phyloP scores from a whole-genome alignment of 257 asterid species.

The Solanum chilense region DNA sequence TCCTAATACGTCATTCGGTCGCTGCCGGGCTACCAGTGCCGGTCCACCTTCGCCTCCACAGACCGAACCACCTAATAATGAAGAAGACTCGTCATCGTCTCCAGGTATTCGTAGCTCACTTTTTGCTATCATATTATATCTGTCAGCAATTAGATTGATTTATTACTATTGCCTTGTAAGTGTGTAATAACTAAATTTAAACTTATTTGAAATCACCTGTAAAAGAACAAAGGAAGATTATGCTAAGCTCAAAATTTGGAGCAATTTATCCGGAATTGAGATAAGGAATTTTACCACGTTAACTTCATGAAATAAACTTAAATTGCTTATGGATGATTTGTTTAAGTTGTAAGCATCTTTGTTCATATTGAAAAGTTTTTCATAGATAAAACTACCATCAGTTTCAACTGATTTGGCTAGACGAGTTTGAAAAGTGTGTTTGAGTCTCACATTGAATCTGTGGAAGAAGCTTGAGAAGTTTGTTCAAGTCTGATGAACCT shows the following conservation, averaged over 20 bases:
- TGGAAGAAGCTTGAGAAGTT: neutral
- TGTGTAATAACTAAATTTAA: neutral
- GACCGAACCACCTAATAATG: conserved; percentile 41
- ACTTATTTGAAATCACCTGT: neutral
- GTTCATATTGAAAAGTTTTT: neutral
- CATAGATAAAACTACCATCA: neutral
- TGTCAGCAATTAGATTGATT: neutral
- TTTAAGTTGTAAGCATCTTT: neutral
- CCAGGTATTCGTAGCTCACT: conserved; percentile 28
- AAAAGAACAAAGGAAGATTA: neutral
- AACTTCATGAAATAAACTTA: neutral
- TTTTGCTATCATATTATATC: neutral
- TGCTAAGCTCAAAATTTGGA: neutral
- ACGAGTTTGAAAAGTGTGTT: neutral
- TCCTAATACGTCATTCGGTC: conserved; percentile 14
- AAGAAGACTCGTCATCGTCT: conserved; percentile 6
- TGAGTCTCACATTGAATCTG: neutral
- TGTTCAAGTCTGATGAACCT: neutral
- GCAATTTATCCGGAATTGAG: neutral
- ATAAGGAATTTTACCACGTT: neutral
- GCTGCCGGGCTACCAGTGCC: conserved; percentile 40
- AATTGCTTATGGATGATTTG: neutral
- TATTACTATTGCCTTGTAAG: neutral
- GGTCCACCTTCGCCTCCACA: conserved; percentile 28
- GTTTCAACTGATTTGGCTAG: neutral